Conservation (phyloP, 1,284 basidiomycete species). For the Meripilus lineatus region DNA sequence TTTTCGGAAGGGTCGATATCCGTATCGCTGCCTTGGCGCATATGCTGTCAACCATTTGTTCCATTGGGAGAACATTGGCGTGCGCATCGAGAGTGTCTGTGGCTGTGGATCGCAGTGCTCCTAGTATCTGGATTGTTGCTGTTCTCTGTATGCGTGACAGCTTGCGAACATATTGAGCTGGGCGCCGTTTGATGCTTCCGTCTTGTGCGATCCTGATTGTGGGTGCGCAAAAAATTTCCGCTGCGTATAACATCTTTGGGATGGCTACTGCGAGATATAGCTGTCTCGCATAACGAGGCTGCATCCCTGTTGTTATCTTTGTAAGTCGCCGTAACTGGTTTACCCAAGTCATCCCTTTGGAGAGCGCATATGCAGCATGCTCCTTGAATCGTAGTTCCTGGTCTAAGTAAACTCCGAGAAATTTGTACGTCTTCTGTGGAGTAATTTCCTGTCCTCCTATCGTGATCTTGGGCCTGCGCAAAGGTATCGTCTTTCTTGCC, state of each 20-base stretch:
- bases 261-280: slow-evolving; percentile 28
- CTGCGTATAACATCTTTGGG: slow-evolving; percentile 31
- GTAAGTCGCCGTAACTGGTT: slow-evolving; percentile 16
- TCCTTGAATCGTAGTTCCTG: slow-evolving; percentile 27
- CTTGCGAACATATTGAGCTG: neutral
- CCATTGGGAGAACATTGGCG: slow-evolving; percentile 19
- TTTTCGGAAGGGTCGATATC: slow-evolving; percentile 23
- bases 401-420: slow-evolving; percentile 34
- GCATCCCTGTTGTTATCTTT: slow-evolving; percentile 16
- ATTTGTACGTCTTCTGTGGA: slow-evolving; percentile 19
- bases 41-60: slow-evolving; percentile 13
- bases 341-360: slow-evolving; percentile 25
- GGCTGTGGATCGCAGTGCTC: slow-evolving; percentile 20
- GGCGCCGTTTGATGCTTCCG: neutral
- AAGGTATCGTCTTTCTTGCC: neutral
- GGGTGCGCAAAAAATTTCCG: slow-evolving; percentile 24
- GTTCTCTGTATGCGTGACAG: slow-evolving; percentile 16
- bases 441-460: slow-evolving; percentile 6
- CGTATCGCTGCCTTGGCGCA: slow-evolving; percentile 11
- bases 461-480: neutral
- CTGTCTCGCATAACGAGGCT: slow-evolving; percentile 13
- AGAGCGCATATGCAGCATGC: slow-evolving; percentile 24
- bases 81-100: slow-evolving; percentile 22
- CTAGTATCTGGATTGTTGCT: slow-evolving; percentile 18
- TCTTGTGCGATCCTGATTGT: neutral